Evolutionary conservation across 352 stramenopile genomes (phyloP), one percentile per base, ranked within the genome.

Genomic region (Globisporangium nunn): DNA sequence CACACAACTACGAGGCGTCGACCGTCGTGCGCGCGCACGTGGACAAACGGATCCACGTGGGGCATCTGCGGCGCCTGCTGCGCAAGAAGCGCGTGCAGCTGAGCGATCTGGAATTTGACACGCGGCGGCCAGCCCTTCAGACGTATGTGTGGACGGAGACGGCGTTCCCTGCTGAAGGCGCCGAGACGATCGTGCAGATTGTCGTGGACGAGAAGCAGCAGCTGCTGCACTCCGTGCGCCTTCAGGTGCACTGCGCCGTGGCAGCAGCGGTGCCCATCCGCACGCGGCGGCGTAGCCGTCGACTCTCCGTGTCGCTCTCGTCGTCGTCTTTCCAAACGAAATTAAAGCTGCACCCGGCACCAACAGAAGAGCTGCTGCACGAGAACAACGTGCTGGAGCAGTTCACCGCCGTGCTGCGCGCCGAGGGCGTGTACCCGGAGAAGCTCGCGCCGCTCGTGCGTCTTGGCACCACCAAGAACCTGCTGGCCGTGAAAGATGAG

Each of bases 11-110:
- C 31, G 79, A 95, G 44, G 92, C 95, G 7, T 78, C 88, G 8
- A 94, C 97, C 35, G 95, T 93, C 18, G 68, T 99, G 23, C 86
- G 81, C 45, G 80, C 97, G 7, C 67, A 85, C 12, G 79, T 78
- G 0, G 71, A 86, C 52, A 90, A 87, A 51, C 72, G 64, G 17
- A 85, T 88, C 56, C 73, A 81, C 41, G 58, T 85, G 8, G 58
- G 54, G 0, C 70, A 78, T 7, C 63, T 88, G 15, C 72, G 74
- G 4, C 44, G 59, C 0, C 63, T 82, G 58, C 61, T 88, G 6
- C 65, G 70, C 5, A 75, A 77, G 40, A 66, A 75, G 29, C 57
- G 59, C 2, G 46, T 87, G n/a, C 58, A 58, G 41, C 59, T 75
- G 5, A 60, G 59, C 18, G 56, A 51, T 1, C 51, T 81, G 17